Percentiles rank a stretch among this genome's conserved stretches.
Evolutionary conservation across 225 moss, liverwort and hornwort genomes (phyloP).

Genomic region (Pseudisothecium myosuroides): DNA sequence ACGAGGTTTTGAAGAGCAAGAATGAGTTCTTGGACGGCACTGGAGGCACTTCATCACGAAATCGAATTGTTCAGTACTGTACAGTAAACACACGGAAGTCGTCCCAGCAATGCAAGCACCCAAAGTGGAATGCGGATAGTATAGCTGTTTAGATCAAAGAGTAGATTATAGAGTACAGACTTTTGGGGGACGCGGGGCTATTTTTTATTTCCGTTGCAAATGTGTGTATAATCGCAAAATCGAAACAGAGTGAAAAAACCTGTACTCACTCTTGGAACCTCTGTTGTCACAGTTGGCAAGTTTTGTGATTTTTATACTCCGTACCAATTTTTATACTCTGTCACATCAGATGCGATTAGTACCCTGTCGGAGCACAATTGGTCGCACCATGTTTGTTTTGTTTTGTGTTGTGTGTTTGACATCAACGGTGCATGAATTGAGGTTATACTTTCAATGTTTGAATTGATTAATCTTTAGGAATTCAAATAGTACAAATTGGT

Average conservation of each 20-base stretch:
- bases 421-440: background rate
- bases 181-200: background rate
- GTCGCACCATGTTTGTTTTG: background rate
- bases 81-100: background rate
- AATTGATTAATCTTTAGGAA: background rate
- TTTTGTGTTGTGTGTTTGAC: background rate
- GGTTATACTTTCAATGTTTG: background rate
- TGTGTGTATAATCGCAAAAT: background rate
- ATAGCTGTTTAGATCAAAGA: background rate
- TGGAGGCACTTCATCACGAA: background rate
- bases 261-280: background rate
- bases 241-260: background rate
- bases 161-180: background rate
- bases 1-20: constrained; percentile 1
- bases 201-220: background rate
- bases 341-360: background rate
- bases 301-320: background rate
- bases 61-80: background rate
- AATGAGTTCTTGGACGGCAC: background rate
- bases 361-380: background rate
- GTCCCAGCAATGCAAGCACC: background rate
- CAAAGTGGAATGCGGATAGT: background rate
- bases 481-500: too few relatives aligned
- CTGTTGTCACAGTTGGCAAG: background rate
- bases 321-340: too few relatives aligned